Evolutionary conservation across 352 stramenopile species (phyloP), one percentile per base, ranked within the genome.

Genomic region (Globisporangium barbulae): DNA sequence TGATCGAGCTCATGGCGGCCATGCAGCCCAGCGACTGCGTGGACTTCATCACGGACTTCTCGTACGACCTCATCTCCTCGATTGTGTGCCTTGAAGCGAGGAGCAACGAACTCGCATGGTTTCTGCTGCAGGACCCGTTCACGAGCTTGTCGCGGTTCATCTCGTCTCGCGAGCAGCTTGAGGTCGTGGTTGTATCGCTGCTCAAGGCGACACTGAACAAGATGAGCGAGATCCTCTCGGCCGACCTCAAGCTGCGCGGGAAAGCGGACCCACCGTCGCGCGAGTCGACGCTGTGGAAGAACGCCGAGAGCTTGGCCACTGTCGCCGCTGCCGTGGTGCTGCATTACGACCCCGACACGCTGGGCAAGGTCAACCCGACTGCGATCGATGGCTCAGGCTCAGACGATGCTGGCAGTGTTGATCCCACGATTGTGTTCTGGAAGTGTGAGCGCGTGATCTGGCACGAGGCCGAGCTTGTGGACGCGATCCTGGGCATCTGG

Each of bases 51-150:
- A 91, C 83, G 8, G 60, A 80, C 8, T 81, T 78, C 55, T 85
- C 75, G 17, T 90, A 91, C 66, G 85, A 93, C 41, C 69, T 94
- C 44, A 88, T 92, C n/a, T 89, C 83, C 1, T 88, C 79, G n/a
- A 88, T 94, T 48, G 79, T 93, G 58, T 89, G 79, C 41, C 59
- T 91, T 6, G 85, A 94, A 72, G 79, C 85, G 37, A 89, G 90
- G 61, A 83, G 79, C 39, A 94, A 94, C 61, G 85, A 94, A 49
- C 78, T 89, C 60, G 81, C 85, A 47, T 91, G 83, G 83, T 89
- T 90, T 50, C 69, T 93, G 21, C 68, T 94, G 17, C 81, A 92
- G 65, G 83, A 93, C 39, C 83, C 84, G 13, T 91, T 94, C 59
- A 89, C 80, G 7, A 84, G 74, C 42, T 61, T 91, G 8, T 87